Percentiles rank a stretch among this genome's conserved stretches.
phyloP scores from a whole-genome alignment of 768 basidiomycete genomes.

The Calocybe indica region DNA sequence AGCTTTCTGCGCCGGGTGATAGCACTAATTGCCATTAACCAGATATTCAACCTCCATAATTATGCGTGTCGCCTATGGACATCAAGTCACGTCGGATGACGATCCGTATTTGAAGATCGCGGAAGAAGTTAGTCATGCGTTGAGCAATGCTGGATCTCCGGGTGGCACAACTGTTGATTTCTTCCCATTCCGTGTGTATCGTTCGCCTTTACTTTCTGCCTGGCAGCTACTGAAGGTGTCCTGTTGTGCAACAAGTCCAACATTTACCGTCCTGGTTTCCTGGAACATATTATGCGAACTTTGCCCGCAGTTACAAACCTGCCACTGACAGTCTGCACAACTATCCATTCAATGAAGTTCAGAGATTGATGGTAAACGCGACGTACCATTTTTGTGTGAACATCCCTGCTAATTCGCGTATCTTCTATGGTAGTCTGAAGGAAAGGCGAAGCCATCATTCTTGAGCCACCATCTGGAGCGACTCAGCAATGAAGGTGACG shows the following conservation, averaged over 20 bases:
- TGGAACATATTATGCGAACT: slow-evolving; percentile 27
- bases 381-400: slow-evolving; percentile 1
- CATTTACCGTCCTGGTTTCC: slow-evolving; percentile 36
- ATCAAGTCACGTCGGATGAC: slow-evolving; percentile 9
- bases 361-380: slow-evolving; percentile 16
- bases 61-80: slow-evolving; percentile 11
- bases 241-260: slow-evolving; percentile 21
- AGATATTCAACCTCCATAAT: slow-evolving; percentile 11
- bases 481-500: background rate
- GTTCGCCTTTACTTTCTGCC: background rate
- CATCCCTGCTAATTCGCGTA: background rate
- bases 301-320: slow-evolving; percentile 23
- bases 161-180: slow-evolving; percentile 12
- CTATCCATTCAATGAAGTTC: slow-evolving; percentile 23
- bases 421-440: slow-evolving; percentile 6
- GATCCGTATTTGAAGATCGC: slow-evolving; percentile 10
- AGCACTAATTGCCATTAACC: background rate
- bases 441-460: slow-evolving; percentile 12
- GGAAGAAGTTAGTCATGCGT: background rate
- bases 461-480: slow-evolving; percentile 9
- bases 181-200: slow-evolving; percentile 13
- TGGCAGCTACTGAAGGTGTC: too few relatives aligned
- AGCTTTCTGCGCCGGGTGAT: background rate
- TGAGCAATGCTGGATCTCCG: slow-evolving; percentile 4
- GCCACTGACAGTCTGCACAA: slow-evolving; percentile 25